These are phyloP conservation scores for Phytophthora capsici DNA, from an alignment of 352 stramenopile species.

Conservation along the genomic window DNA sequence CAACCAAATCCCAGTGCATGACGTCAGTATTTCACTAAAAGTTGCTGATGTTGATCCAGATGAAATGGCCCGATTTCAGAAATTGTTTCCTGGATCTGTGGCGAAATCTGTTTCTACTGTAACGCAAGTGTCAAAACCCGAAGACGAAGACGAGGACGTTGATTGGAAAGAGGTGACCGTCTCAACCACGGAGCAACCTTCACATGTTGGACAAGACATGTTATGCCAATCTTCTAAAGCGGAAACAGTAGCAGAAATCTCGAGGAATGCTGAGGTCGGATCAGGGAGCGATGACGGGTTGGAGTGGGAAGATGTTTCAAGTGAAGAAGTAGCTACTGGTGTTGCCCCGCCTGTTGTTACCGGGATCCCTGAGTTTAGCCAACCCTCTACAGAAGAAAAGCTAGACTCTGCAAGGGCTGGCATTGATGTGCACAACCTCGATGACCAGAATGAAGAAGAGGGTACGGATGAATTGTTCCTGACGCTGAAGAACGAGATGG, in stretches of 20 bases:
- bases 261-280: background rate
- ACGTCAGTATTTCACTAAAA: constrained; percentile 58
- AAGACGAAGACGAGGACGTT: constrained; percentile 47
- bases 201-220: background rate
- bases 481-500: constrained; percentile 70
- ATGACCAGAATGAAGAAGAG: constrained; percentile 11
- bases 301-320: constrained; percentile 58
- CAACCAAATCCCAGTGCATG: constrained; percentile 3
- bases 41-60: constrained; percentile 42
- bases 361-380: background rate
- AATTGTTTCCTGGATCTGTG: constrained; percentile 47
- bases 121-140: background rate
- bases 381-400: constrained; percentile 7
- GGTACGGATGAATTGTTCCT: constrained; percentile 54
- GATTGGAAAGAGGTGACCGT: constrained; percentile 37
- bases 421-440: constrained; percentile 5
- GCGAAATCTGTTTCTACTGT: constrained; percentile 21
- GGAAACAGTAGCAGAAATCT: background rate
- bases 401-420: background rate
- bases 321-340: background rate
- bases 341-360: background rate
- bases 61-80: constrained; percentile 29
- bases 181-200: background rate
- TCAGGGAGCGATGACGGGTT: constrained; percentile 46
- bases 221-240: background rate